A percentile compares a stretch with the other conserved stretches of the same genome.
Evolutionary conservation across 495 filamentous ascomycete genomes (phyloP).

Genomic region (Penicillium soppii): DNA sequence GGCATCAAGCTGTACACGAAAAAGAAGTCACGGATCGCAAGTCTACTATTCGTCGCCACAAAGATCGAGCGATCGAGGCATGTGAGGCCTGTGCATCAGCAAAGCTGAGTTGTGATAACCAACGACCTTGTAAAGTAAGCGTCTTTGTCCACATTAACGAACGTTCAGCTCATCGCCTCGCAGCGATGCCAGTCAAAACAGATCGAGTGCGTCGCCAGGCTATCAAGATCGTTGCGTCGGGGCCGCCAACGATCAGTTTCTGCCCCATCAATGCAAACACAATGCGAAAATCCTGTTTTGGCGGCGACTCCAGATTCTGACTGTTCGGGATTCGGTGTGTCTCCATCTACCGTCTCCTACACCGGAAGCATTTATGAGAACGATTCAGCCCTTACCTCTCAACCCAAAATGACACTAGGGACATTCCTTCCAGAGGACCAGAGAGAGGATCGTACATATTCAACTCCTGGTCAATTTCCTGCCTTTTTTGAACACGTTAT

Average conservation of each 20-base stretch:
- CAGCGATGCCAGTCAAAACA: slow-evolving; percentile 17
- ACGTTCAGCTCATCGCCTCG: background rate
- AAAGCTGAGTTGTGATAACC: slow-evolving; percentile 27
- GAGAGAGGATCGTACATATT: background rate
- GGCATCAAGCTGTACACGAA: slow-evolving; percentile 26
- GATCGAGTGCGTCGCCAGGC: slow-evolving; percentile 9
- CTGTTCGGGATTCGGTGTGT: slow-evolving; percentile 6
- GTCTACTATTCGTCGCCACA: no score
- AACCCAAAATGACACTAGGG: slow-evolving; percentile 2
- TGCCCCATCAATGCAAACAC: background rate
- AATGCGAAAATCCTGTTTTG: background rate
- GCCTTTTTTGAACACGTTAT: slow-evolving; percentile 32
- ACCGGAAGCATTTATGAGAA: slow-evolving; percentile 3
- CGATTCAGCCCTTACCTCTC: background rate
- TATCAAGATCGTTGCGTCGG: no score
- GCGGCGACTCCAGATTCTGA: slow-evolving; percentile 10
- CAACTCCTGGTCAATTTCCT: slow-evolving; percentile 14
- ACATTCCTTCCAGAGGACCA: background rate
- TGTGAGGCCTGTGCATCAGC: slow-evolving; percentile 24
- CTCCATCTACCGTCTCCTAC: slow-evolving; percentile 1
- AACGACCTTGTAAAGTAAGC: slow-evolving; percentile 24
- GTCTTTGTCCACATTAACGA: background rate
- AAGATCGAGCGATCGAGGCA: slow-evolving; percentile 21
- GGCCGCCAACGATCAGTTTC: no score
- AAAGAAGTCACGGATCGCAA: no score